Evolutionary conservation across 148 eudicot genomes (phyloP), one percentile per base, ranked within the genome.

Genomic region (Spergularia marina): DNA sequence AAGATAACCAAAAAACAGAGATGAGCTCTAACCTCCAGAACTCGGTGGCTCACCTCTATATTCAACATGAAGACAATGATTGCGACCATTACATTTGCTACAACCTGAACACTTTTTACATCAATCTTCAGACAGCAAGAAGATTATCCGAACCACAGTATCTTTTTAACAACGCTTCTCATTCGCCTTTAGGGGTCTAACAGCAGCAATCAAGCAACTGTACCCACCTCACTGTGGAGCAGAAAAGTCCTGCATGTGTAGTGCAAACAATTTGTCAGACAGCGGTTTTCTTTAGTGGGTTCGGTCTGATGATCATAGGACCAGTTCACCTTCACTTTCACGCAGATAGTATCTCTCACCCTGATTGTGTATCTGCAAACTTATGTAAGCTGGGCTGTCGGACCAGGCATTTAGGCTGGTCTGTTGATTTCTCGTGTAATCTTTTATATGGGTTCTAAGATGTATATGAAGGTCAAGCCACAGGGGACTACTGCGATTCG

Each of bases 291-390:
- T 69, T 88, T 11, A 10, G 30, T 11, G 97, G 97, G 7, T 91
- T 91, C 12, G 90, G 77, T 4, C 76, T 94, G 15, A 69, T 94
- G 87, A 76, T 89, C 20, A 70, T 86, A 17, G 98, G 98, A 55
- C 94, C 94, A 8, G 95, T 90, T 94, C 87, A 94, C 93, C 14
- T 74, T 83, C 65, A 90, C 98, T 0, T 90, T 94, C 74, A 97
- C 95, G 14, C 83, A 87, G 68, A 84, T 94, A 84, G 77, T 94
- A 21, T 89, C 95, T 2, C 73, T 94, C 55, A 91, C 98, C 2
- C 64, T 81, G 14, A 81, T 91, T 30, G 97, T 94, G 97, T 94
- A 94, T 75, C 84, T 91, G 68, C 97, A 94, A 73, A 58, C 93
- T 1, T 81, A 86, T 47, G 65, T 94, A 20, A 91, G 91, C 72